Percentiles rank a stretch among this genome's conserved stretches.
phyloP scores from a whole-genome alignment of 2,329 filamentous ascomycete genomes.

The Talaromyces atroroseus region DNA sequence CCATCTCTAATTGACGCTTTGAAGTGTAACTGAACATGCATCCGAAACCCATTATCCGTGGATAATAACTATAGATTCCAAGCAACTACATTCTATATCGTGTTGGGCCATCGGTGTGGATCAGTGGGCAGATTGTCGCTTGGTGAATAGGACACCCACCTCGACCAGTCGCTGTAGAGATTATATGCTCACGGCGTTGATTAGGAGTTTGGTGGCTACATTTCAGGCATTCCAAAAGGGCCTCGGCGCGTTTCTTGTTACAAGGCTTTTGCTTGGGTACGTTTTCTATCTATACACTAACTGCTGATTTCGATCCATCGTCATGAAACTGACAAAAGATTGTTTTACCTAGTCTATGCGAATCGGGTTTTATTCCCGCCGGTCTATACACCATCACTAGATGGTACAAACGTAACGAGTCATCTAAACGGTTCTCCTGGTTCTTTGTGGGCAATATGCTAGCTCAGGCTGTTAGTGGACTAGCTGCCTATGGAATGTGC shows the following conservation, averaged over 20 bases:
- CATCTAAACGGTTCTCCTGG: constrained; percentile 46
- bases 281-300: background rate
- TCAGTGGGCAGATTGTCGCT: constrained; percentile 46
- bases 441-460: constrained; percentile 50
- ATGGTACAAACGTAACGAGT: constrained; percentile 48
- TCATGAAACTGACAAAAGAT: background rate
- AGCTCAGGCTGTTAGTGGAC: constrained; percentile 32
- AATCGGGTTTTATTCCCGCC: constrained; percentile 49
- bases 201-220: constrained; percentile 40
- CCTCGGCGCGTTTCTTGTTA: constrained; percentile 40
- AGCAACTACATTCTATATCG: constrained; percentile 46
- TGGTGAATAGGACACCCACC: constrained; percentile 18
- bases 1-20: background rate
- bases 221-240: constrained; percentile 47
- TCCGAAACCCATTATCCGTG: constrained; percentile 12
- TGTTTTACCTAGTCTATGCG: constrained; percentile 29
- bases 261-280: constrained; percentile 44
- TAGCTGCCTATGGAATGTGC: constrained; percentile 23
- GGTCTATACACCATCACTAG: constrained; percentile 46
- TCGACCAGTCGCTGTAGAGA: background rate
- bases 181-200: background rate
- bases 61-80: constrained; percentile 30
- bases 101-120: constrained; percentile 46
- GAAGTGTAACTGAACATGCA: background rate
- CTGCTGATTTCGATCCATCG: background rate